These are phyloP conservation scores for Barnettozyma californica DNA, from an alignment of 805 yeast species.

Conservation along the genomic window DNA sequence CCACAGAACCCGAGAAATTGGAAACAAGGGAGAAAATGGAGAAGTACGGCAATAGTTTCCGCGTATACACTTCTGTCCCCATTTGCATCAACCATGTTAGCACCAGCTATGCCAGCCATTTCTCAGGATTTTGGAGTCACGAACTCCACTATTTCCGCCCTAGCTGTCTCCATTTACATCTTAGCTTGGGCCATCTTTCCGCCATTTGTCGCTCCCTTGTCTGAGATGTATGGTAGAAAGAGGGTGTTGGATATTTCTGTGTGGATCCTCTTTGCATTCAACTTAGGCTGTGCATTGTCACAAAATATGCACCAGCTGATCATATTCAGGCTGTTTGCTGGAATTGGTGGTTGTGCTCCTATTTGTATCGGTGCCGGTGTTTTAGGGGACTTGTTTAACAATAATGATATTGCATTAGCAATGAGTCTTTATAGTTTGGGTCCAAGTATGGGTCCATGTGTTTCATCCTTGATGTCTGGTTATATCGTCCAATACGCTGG, in stretches of 20 bases:
- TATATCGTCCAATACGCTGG: constrained; percentile 43
- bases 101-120: constrained; percentile 54
- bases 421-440: constrained; percentile 48
- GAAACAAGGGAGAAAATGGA: constrained; percentile 37
- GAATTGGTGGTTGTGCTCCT: constrained; percentile 64
- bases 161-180: constrained; percentile 53
- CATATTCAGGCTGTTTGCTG: constrained; percentile 57
- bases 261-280: constrained; percentile 43
- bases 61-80: constrained; percentile 56
- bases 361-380: constrained; percentile 67
- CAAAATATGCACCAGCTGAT: constrained; percentile 50
- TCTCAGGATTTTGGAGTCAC: constrained; percentile 39
- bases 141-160: constrained; percentile 34
- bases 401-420: constrained; percentile 46
- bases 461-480: constrained; percentile 56
- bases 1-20: constrained; percentile 64
- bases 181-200: constrained; percentile 65
- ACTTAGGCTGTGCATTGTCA: constrained; percentile 54
- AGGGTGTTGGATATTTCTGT: constrained; percentile 46
- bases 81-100: constrained; percentile 54
- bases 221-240: constrained; percentile 55
- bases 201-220: constrained; percentile 53
- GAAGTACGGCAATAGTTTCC: constrained; percentile 42
- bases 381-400: constrained; percentile 54
- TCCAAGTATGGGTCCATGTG: constrained; percentile 52